Conservation (phyloP, 2,329 filamentous ascomycete species). For the Cladophialophora psammophila region DNA sequence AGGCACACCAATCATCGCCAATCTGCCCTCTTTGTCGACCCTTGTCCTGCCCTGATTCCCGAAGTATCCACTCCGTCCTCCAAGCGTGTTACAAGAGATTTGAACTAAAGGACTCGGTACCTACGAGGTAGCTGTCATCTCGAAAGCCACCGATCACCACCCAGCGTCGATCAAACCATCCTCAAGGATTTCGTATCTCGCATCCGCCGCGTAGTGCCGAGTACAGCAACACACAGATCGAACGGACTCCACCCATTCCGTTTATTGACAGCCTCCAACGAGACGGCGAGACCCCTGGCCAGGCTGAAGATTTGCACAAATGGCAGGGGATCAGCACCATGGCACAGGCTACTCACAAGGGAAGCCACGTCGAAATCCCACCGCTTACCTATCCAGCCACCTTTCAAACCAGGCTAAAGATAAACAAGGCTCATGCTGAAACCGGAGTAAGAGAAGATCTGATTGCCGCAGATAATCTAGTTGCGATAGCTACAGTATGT, state of each 20-base stretch:
- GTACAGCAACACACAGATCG: not conserved
- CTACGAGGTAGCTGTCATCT: not conserved
- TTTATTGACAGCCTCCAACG: not conserved
- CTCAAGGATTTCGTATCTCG: not conserved
- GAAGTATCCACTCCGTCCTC: conserved; percentile 9
- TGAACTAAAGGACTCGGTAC: not conserved
- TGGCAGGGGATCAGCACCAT: not conserved
- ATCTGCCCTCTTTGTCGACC: conserved; percentile 5
- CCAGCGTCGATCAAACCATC: not conserved
- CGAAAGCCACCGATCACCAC: not conserved
- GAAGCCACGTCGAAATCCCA: conserved; percentile 3
- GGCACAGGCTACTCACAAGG: not conserved
- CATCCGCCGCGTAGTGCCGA: not conserved
- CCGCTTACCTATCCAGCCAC: conserved; percentile 5
- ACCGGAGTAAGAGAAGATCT: conserved; percentile 6
- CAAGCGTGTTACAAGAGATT: conserved; percentile 2
- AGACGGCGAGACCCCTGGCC: not conserved
- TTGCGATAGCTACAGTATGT: not conserved
- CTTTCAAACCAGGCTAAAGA: conserved; percentile 9
- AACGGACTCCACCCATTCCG: not conserved
- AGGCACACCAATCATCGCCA: conserved; percentile 34
- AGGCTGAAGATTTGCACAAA: not conserved
- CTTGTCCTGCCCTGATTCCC: conserved; percentile 10
- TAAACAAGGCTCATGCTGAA: not conserved
- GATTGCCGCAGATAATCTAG: not conserved